Evolutionary conservation across 2,329 filamentous ascomycete species (phyloP).

Genomic region (Pestalotiopsis sp.): DNA sequence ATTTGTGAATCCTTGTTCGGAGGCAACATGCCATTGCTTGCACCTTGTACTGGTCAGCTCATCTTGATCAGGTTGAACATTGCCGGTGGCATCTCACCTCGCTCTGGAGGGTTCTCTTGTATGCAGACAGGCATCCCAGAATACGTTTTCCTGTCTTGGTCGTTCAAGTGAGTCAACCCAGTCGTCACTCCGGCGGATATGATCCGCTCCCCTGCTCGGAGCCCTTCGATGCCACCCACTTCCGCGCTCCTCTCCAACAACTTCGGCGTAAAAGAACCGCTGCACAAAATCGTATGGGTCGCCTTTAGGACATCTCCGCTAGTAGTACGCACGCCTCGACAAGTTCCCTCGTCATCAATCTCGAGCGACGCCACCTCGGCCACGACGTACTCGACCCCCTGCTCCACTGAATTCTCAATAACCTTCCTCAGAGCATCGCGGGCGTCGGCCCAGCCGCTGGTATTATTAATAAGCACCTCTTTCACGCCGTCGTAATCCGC

Average conservation of each 20-base stretch:
- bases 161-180: slow-evolving; percentile 56
- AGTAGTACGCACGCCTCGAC: slow-evolving; percentile 50
- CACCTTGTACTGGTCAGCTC: slow-evolving; percentile 40
- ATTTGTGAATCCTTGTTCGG: slow-evolving; percentile 52
- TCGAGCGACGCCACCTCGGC: slow-evolving; percentile 51
- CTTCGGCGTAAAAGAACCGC: slow-evolving; percentile 60
- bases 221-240: slow-evolving; percentile 44
- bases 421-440: slow-evolving; percentile 58
- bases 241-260: slow-evolving; percentile 55
- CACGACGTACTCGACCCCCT: slow-evolving; percentile 62
- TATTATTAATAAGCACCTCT: slow-evolving; percentile 62
- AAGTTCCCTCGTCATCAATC: slow-evolving; percentile 47
- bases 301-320: slow-evolving; percentile 49
- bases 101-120: slow-evolving; percentile 33
- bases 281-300: slow-evolving; percentile 54
- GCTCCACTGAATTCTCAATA: slow-evolving; percentile 51
- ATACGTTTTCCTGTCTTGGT: slow-evolving; percentile 46
- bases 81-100: slow-evolving; percentile 26
- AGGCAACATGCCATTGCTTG: slow-evolving; percentile 59
- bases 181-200: slow-evolving; percentile 62
- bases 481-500: slow-evolving; percentile 62
- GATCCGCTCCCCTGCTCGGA: slow-evolving; percentile 57
- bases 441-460: slow-evolving; percentile 66
- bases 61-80: slow-evolving; percentile 25
- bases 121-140: slow-evolving; percentile 51